Percentiles rank a stretch among this genome's conserved stretches.
Evolutionary conservation across 116 monocot species (phyloP).

Genomic region (Zostera marina): DNA sequence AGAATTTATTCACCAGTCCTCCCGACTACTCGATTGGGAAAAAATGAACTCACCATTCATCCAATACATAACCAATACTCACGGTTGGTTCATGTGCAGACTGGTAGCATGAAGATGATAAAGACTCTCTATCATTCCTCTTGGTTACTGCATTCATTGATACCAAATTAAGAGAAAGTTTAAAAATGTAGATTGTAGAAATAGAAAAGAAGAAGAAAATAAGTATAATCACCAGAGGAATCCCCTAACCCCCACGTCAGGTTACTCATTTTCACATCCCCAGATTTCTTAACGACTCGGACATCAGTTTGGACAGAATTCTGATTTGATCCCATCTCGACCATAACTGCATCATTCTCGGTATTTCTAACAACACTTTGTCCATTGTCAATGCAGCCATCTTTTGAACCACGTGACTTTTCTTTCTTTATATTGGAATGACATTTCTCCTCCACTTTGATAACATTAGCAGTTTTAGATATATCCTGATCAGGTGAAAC

Average conservation of each 20-base stretch:
- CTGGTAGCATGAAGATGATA: slow-evolving; percentile 7
- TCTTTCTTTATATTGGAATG: slow-evolving; percentile 3
- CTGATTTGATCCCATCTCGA: neutral
- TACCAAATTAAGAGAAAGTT: neutral
- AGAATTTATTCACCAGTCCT: neutral
- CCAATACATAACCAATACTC: slow-evolving; percentile 59
- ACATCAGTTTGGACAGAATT: slow-evolving; percentile 1
- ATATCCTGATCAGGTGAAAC: slow-evolving; percentile 11
- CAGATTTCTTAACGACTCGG: slow-evolving; percentile 8
- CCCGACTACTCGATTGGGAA: neutral
- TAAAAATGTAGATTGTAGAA: neutral
- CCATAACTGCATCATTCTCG: neutral
- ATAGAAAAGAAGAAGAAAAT: neutral
- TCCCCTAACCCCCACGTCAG: slow-evolving; percentile 1
- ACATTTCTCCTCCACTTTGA: slow-evolving; percentile 1
- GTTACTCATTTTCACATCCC: neutral
- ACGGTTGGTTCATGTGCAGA: slow-evolving; percentile 6
- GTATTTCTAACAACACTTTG: neutral
- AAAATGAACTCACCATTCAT: slow-evolving; percentile 60
- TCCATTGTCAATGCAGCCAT: neutral
- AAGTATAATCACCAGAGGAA: neutral
- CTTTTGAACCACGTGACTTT: neutral
- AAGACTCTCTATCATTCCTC: slow-evolving; percentile 42
- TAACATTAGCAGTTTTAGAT: slow-evolving; percentile 15
- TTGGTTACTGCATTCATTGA: slow-evolving; percentile 40